Base-by-base conservation (phyloP, 176 grass and related monocot genomes). In the Oryza glumipatula region DNA sequence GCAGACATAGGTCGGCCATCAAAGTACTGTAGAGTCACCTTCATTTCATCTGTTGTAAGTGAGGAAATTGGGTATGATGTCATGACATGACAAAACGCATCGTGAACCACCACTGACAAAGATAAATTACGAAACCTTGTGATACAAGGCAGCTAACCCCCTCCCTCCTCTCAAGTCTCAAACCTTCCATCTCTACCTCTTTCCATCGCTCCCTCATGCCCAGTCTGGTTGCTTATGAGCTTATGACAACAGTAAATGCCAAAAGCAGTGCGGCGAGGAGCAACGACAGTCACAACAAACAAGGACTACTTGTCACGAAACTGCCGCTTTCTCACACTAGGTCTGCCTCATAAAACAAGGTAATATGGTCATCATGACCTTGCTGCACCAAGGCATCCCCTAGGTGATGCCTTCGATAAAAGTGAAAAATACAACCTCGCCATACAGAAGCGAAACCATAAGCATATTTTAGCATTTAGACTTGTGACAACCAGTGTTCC, bases 1-100 rank as follows among this genome's bases (percentile, higher is more conserved):
- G 65, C 96, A 87, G 93, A 98, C 93, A 98, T 95, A 51, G 89
- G 83, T 14, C 86, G 90, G 4, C 85, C 93, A 83, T 98, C 96
- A 85, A 92, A 98, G 83, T 90, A 95, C 11, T 98, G 96, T 78
- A 98, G 51, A 68, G 46, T 88, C n/a, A 98, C 93, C 43, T 82
- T 83, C 96, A 98, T 95, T 79, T 95, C 93, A 81, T 98, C 96
- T 98, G 89, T 86, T 82, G 33, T 32, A 80, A 69, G 49, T 74
- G 63, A 83, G 22, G 73, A 78, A 86, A 85, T 9, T 35, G n/a
- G 76, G 68, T 65, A 65, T 30, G 64, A 36, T 68, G 48, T 46
- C 22, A 80, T 4, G 63, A 85, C 46, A 76, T 35, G 49, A 86
- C 76, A 10, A 84, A 83, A 36, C 7, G 11, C 33, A 30, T 65